Conservation (phyloP, 2,329 filamentous ascomycete genomes). For the Fusarium nisikadoi region DNA sequence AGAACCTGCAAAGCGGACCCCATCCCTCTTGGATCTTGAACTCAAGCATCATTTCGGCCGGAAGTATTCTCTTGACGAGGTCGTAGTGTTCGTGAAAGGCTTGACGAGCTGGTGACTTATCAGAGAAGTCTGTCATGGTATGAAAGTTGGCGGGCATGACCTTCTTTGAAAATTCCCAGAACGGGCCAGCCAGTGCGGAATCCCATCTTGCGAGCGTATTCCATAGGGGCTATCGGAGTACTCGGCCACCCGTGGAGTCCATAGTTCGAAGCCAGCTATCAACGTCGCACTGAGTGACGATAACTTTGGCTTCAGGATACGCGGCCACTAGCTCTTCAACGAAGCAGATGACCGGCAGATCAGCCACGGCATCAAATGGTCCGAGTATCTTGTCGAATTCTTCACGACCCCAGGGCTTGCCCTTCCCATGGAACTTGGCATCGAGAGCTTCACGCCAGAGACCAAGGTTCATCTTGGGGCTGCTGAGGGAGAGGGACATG, state of each 20-base stretch:
- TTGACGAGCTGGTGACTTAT: conserved; percentile 10
- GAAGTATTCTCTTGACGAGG: background rate
- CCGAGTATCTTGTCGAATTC: conserved; percentile 35
- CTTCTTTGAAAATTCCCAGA: conserved; percentile 29
- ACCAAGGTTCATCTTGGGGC: conserved; percentile 12
- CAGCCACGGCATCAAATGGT: conserved; percentile 12
- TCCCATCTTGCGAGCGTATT: conserved; percentile 23
- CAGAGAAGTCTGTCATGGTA: conserved; percentile 21
- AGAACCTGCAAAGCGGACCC: conserved; percentile 27
- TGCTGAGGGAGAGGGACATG: conserved; percentile 9
- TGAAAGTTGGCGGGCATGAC: conserved; percentile 14
- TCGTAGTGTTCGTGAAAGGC: conserved; percentile 17
- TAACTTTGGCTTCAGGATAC: conserved; percentile 31
- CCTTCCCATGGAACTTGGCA: conserved; percentile 27
- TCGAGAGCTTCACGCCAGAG: conserved; percentile 37
- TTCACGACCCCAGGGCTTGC: conserved; percentile 23
- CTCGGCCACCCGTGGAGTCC: conserved; percentile 16
- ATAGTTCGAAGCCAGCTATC: conserved; percentile 28
- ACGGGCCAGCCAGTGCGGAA: conserved; percentile 1
- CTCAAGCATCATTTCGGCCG: conserved; percentile 2
- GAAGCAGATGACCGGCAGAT: conserved; percentile 31
- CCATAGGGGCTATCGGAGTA: conserved; percentile 34
- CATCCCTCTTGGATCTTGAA: conserved; percentile 24
- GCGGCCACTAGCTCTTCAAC: conserved; percentile 29
- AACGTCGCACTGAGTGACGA: conserved; percentile 18